Evolutionary conservation across 371 early-diverging fungal species (phyloP).

Genomic region (Mucor piriformis): DNA sequence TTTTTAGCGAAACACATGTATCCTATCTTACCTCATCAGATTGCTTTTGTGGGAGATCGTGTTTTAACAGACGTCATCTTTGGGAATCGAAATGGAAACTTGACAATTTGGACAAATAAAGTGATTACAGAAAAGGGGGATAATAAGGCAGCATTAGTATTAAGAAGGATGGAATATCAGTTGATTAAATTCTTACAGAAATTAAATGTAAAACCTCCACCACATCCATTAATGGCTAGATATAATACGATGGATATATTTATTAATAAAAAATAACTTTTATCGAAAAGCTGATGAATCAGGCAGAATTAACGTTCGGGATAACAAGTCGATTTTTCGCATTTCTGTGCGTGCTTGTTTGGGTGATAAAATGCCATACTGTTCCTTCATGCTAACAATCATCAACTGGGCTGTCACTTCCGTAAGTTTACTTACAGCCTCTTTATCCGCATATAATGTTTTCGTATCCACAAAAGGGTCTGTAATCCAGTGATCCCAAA

Average conservation of each 20-base stretch:
- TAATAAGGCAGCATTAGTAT: slow-evolving; percentile 72
- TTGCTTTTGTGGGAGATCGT: slow-evolving; percentile 89
- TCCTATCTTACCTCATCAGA: slow-evolving; percentile 36
- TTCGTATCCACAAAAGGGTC: slow-evolving; percentile 34
- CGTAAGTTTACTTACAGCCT: slow-evolving; percentile 23
- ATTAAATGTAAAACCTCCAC: slow-evolving; percentile 34
- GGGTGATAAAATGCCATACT: slow-evolving; percentile 3
- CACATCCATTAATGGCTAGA: slow-evolving; percentile 14
- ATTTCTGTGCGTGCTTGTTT: slow-evolving; percentile 8
- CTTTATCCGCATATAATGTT: slow-evolving; percentile 31
- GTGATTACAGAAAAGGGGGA: slow-evolving; percentile 79
- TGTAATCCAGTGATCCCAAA: slow-evolving; percentile 42
- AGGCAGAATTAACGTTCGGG: slow-evolving; percentile 16
- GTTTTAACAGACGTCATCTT: slow-evolving; percentile 86
- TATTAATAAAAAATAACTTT: neutral
- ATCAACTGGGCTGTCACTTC: slow-evolving; percentile 29
- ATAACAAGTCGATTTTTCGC: slow-evolving; percentile 12
- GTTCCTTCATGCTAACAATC: slow-evolving; percentile 13
- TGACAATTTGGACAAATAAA: slow-evolving; percentile 72
- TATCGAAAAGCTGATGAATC: neutral
- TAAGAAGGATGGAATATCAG: slow-evolving; percentile 56
- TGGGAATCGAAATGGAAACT: slow-evolving; percentile 78
- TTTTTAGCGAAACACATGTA: slow-evolving; percentile 45
- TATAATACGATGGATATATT: neutral
- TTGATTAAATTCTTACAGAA: slow-evolving; percentile 38